These are phyloP conservation scores for Magnolia kwangsiensis DNA, from an alignment of 164 flowering plant species.

Conservation along the genomic window DNA sequence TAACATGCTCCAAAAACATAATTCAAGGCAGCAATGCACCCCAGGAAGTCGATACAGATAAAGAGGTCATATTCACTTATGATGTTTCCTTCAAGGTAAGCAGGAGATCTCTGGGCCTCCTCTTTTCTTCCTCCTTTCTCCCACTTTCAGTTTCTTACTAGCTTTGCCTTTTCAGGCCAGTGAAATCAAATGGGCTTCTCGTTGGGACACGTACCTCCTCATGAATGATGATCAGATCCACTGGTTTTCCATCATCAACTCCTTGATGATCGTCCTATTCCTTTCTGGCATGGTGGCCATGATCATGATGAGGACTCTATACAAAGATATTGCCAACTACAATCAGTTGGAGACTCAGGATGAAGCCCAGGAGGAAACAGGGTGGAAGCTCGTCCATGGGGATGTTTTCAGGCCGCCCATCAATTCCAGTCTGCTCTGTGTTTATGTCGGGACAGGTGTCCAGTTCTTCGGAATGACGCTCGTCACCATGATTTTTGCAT, in stretches of 20 bases:
- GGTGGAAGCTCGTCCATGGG: conserved; percentile 43
- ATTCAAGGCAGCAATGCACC: conserved; percentile 61
- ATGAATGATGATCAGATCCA: conserved; percentile 45
- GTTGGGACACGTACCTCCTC: conserved; percentile 47
- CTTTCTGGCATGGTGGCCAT: conserved; percentile 53
- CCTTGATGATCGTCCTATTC: conserved; percentile 49
- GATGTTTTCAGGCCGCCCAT: conserved; percentile 42
- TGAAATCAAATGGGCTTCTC: conserved; percentile 55
- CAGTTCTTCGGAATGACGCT: conserved; percentile 46
- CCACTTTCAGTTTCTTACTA: conserved; percentile 1
- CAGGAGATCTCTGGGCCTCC: not conserved
- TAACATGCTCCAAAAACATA: conserved; percentile 76
- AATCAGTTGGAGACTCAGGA: conserved; percentile 50
- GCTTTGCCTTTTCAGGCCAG: conserved; percentile 28
- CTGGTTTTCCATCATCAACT: conserved; percentile 47
- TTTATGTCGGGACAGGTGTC: conserved; percentile 46
- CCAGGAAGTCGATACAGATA: conserved; percentile 72
- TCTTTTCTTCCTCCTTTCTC: not conserved
- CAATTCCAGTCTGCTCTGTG: conserved; percentile 39
- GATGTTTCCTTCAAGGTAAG: conserved; percentile 50
- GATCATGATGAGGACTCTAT: conserved; percentile 55
- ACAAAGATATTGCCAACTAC: conserved; percentile 46
- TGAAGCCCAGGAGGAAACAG: conserved; percentile 47
- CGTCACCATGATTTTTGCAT: conserved; percentile 50
- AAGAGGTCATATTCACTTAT: conserved; percentile 50